These are phyloP conservation scores for Podosphaera xanthii DNA, from an alignment of 2,329 filamentous ascomycete genomes.

Conservation along the genomic window DNA sequence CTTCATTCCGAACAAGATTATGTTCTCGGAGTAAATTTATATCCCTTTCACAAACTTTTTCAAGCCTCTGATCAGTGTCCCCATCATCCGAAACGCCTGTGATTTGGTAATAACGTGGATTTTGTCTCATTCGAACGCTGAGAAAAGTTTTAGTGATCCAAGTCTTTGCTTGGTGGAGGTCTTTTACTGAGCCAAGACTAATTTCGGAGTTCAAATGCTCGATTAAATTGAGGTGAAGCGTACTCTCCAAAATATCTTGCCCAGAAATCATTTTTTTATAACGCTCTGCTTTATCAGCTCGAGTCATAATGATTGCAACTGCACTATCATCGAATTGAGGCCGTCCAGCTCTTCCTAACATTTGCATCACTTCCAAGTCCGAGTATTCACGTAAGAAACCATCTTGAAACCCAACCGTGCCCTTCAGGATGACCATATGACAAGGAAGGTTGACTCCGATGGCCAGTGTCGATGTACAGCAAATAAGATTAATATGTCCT, in stretches of 20 bases:
- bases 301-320: constrained; percentile 59
- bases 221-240: constrained; percentile 53
- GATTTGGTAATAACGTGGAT: constrained; percentile 48
- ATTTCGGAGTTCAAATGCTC: constrained; percentile 75
- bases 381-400: constrained; percentile 45
- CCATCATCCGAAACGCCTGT: constrained; percentile 25
- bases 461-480: constrained; percentile 67
- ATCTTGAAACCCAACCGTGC: constrained; percentile 44
- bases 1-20: constrained; percentile 28
- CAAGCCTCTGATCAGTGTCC: constrained; percentile 38
- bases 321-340: constrained; percentile 65
- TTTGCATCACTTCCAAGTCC: constrained; percentile 73
- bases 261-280: constrained; percentile 58
- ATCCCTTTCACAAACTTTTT: constrained; percentile 47
- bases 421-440: constrained; percentile 64
- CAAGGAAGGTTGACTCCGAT: constrained; percentile 70
- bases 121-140: constrained; percentile 47
- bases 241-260: constrained; percentile 52
- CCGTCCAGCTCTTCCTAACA: constrained; percentile 64
- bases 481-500: constrained; percentile 58
- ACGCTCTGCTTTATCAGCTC: constrained; percentile 33
- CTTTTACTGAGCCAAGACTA: constrained; percentile 46
- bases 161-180: constrained; percentile 38
- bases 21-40: constrained; percentile 39
- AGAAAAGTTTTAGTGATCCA: constrained; percentile 66